Evolutionary conservation across 2,329 filamentous ascomycete species (phyloP), one percentile per base, ranked within the genome.

Genomic region (Chalaropsis ovoidea): DNA sequence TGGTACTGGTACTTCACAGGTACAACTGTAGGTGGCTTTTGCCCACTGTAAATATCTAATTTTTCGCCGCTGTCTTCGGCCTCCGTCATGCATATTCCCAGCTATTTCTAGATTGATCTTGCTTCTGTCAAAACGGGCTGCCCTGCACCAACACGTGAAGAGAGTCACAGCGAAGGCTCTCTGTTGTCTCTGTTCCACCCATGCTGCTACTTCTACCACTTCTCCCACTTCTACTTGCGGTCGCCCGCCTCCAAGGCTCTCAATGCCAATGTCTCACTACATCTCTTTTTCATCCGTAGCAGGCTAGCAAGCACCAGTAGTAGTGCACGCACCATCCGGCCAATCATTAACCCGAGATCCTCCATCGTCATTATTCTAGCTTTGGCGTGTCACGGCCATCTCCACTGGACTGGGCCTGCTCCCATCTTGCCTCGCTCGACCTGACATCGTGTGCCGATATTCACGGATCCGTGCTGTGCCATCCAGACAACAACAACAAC

Each of bases 351-450:
- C 54, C 54, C 54, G 54, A 58, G 31, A 39, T 58, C 54, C 54
- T 58, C 54, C 54, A 58, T 58, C 54, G 54, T 58, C 54, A 58
- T 58, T 56, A 56, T 56, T 56, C 39, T 58, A 39, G 54, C 31
- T 35, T 58, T 58, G 27, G 13, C 54, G 54, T 58, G 54, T 39
- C 27, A 58, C 24, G 54, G 27, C 54, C 15, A 58, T 15, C 39
- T 58, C 27, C 54, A 58, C n/a, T 39, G n/a, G 54, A 39, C 54
- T 58, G 27, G 24, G 27, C 17, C 17, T 58, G 43, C n/a, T 47
- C 15, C 43, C 43, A 19, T 47, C 24, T 58, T 52, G 19, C 19
- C 54, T 39, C 54, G 54, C 54, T 35, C 54, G 31, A 47, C 54
- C 10, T 27, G 27, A 39, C 24, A 27, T 31, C 31, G 47, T 27